Conservation (phyloP, 2,329 filamentous ascomycete species). For the Pseudogymnoascus sp. region DNA sequence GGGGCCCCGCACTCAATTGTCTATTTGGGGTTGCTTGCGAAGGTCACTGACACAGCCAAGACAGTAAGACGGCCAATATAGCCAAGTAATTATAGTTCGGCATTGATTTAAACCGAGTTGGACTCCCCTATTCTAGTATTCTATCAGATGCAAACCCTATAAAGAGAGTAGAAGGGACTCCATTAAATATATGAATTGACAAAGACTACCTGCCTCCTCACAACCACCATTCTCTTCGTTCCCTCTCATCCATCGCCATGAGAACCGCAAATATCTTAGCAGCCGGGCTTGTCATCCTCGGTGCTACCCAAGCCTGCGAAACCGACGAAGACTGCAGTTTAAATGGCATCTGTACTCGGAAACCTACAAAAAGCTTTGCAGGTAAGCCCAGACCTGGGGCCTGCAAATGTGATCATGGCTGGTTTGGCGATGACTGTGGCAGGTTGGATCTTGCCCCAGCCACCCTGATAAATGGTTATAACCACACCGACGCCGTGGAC, state of each 20-base stretch:
- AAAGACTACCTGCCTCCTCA: neutral
- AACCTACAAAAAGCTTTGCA: neutral
- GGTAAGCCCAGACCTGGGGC: conserved; percentile 12
- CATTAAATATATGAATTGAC: neutral
- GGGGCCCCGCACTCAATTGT: neutral
- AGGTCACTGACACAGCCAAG: neutral
- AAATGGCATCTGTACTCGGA: conserved; percentile 29
- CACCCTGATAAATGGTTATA: conserved; percentile 35
- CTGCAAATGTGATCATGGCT: conserved; percentile 32
- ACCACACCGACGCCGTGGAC: conserved; percentile 29
- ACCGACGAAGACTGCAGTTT: conserved; percentile 32
- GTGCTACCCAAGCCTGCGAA: neutral
- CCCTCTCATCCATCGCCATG: neutral
- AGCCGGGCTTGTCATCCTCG: neutral
- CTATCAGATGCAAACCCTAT: neutral
- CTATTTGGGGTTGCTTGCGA: neutral
- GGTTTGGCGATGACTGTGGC: conserved; percentile 36
- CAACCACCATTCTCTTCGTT: neutral
- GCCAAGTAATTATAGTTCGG: neutral
- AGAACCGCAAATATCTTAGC: neutral
- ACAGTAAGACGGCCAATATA: neutral
- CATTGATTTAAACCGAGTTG: neutral
- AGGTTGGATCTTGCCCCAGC: conserved; percentile 37
- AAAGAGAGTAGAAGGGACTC: neutral
- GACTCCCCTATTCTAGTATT: neutral